Percentiles rank a stretch among this genome's conserved stretches.
phyloP scores from a whole-genome alignment of 2,329 filamentous ascomycete species.

The Cladosporium halotolerans region DNA sequence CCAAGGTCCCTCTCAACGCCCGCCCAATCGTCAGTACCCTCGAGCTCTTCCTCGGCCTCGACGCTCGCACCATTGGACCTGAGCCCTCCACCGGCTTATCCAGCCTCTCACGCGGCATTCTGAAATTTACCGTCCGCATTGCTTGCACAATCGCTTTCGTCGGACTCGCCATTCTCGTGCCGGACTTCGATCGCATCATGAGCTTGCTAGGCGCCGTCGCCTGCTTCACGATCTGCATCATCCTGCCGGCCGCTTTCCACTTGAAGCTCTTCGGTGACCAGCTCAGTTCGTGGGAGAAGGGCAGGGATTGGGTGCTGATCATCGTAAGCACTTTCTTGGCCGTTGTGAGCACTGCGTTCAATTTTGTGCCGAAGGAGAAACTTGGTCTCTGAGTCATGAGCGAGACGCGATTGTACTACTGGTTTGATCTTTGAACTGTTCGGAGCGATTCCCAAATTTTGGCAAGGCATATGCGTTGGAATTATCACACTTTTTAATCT shows the following conservation, averaged over 20 bases:
- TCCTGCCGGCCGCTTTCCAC: conserved; percentile 83
- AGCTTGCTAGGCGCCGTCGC: conserved; percentile 82
- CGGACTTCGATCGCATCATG: conserved; percentile 85
- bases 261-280: conserved; percentile 79
- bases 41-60: conserved; percentile 73
- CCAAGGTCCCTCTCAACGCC: conserved; percentile 66
- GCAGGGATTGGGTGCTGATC: conserved; percentile 64
- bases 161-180: conserved; percentile 64
- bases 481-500: neutral
- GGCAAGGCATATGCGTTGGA: neutral
- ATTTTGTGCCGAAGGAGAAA: conserved; percentile 73
- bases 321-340: conserved; percentile 64
- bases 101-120: conserved; percentile 50
- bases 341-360: conserved; percentile 74
- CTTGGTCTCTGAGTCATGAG: conserved; percentile 43
- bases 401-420: neutral
- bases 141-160: conserved; percentile 66
- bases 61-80: conserved; percentile 49
- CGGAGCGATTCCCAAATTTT: neutral
- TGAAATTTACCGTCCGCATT: conserved; percentile 59
- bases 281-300: conserved; percentile 57
- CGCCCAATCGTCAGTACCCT: conserved; percentile 80
- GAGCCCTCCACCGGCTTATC: conserved; percentile 46
- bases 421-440: neutral
- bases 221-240: conserved; percentile 91